These are phyloP conservation scores for Malbranchea cinnamomea DNA, from an alignment of 2,329 filamentous ascomycete species.

Conservation along the genomic window DNA sequence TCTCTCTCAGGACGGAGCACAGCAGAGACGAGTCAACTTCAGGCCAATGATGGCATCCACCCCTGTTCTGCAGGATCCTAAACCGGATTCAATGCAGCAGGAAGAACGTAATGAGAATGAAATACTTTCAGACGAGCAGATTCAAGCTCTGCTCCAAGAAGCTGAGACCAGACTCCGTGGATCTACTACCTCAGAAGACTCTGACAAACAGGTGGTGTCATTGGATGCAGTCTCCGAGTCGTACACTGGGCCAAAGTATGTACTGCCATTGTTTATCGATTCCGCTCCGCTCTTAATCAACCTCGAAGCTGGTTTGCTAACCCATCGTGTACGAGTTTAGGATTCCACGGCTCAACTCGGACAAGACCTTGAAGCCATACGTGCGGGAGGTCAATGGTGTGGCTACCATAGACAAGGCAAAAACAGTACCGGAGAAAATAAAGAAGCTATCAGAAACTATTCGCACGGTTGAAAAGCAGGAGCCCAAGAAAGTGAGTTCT, in stretches of 20 bases:
- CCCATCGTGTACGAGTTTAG: conserved; percentile 17
- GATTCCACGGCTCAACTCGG: conserved; percentile 37
- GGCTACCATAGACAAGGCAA: conserved; percentile 37
- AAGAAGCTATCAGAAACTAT: conserved; percentile 33
- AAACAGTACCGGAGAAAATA: conserved; percentile 27
- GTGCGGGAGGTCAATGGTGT: conserved; percentile 38
- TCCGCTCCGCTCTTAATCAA: too few species aligned
- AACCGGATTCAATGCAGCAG: too few species aligned
- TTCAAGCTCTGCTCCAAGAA: conserved; percentile 47
- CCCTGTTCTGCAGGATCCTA: too few species aligned
- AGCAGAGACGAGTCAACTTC: too few species aligned
- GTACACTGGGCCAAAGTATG: too few species aligned
- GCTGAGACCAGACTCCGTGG: conserved; percentile 43
- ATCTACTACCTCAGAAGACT: conserved; percentile 6
- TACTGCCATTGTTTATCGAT: too few species aligned
- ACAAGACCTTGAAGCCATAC: conserved; percentile 37
- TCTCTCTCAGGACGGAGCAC: too few species aligned
- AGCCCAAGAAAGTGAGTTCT: conserved; percentile 37
- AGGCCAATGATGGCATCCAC: too few species aligned
- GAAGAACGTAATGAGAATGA: conserved; percentile 20
- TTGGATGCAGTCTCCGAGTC: too few species aligned
- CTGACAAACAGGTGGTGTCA: conserved; percentile 3
- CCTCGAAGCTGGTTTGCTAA: too few species aligned
- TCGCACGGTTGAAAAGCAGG: conserved; percentile 36
- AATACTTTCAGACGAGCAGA: conserved; percentile 46